Base-by-base conservation (phyloP, 192 early-diverging fungal species). In the Backusella liffmaniae region DNA sequence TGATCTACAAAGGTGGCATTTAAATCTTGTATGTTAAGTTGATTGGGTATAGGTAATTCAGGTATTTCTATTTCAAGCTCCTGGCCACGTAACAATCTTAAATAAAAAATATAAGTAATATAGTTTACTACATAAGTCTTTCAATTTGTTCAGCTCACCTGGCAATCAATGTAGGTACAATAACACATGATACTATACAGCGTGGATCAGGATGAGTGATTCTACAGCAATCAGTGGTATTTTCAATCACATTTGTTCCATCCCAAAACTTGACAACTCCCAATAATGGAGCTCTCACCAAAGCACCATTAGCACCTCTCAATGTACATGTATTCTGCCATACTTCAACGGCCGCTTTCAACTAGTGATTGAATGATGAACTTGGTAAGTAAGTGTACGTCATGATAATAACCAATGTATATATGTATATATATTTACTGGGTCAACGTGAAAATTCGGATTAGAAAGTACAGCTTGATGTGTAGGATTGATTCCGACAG, bases 401-500 rank as follows among this genome's bases (percentile, higher is more conserved):
- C 35, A 59, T 23, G 10, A 9, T 59, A 9, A 59, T 59, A 59
- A 4, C 53, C 21, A 21, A 26, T 26, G 6, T 56, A 23, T 56
- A 56, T 56, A 30, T 30, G 2, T 30, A 30, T 32, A 3, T 32
- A 32, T 32, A 72, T 73, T 76, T 81, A 76, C 80, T 4, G 91
- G 91, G 46, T 87, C 84, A n/a, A 49, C 70, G 16, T 70, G 18
- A 73, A 88, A 92, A 1, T 78, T 72, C 0, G 86, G 79, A 69
- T 87, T 83, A 3, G 46, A 71, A 10, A 92, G 59, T 0, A 88
- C 87, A 4, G 74, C 77, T 18, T 85, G 81, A 18, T 87, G 85
- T 9, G 88, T 90, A 30, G 49, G 67, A 4, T 89, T 88, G 7
- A 91, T 84, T 9, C 90, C 90, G 21, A 83, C 74, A 34, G 89